Evolutionary conservation across 1,139 yeast species (phyloP).

Genomic region (Magnusiomyces paraingens): DNA sequence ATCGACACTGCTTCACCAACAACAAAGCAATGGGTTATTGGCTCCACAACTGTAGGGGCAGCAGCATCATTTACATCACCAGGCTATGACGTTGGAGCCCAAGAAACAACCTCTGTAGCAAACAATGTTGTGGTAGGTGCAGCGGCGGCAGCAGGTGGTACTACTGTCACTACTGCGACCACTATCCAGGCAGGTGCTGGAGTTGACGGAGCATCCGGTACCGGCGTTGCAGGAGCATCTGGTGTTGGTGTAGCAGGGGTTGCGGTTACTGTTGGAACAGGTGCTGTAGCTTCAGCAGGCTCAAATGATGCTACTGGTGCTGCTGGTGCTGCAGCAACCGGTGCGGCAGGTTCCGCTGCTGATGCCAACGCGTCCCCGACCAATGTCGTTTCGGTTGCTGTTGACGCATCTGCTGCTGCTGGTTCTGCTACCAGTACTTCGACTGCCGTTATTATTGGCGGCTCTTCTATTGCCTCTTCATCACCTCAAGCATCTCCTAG

Average conservation of each 20-base stretch:
- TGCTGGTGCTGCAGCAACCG: not conserved
- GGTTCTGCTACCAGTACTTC: not conserved
- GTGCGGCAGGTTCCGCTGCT: not conserved
- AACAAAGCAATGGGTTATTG: not conserved
- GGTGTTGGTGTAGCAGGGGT: not conserved
- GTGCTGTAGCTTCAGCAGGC: not conserved
- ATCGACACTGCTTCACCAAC: conserved; percentile 1
- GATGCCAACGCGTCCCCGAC: not conserved
- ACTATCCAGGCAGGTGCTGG: too few species aligned
- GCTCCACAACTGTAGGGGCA: not conserved
- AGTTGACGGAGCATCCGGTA: too few species aligned
- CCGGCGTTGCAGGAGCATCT: not conserved
- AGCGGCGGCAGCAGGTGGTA: too few species aligned
- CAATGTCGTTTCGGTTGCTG: not conserved
- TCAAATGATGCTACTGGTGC: not conserved
- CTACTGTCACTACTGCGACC: too few species aligned
- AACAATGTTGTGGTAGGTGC: not conserved
- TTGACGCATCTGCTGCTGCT: not conserved
- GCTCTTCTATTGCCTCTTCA: not conserved
- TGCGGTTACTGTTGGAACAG: not conserved
- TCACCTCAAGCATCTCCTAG: not conserved
- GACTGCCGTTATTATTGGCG: not conserved
- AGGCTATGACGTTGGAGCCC: not conserved
- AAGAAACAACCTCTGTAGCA: not conserved
- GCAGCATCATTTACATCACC: not conserved